Base-by-base conservation (phyloP, 495 filamentous ascomycete genomes). In the Aspergillus heteromorphus region DNA sequence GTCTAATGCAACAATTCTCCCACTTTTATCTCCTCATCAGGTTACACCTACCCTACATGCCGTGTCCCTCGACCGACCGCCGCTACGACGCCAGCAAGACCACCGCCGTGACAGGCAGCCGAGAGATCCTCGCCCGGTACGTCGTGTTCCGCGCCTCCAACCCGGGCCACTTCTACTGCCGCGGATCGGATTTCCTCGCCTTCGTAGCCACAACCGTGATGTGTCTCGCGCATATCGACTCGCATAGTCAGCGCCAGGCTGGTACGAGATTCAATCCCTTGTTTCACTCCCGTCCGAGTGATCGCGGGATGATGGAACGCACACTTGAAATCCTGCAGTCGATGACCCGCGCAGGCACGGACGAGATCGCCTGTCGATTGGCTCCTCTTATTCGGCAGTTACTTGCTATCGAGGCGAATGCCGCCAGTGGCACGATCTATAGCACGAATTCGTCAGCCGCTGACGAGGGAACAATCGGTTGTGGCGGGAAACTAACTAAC, bases 101-200 rank as follows among this genome's bases (percentile, higher is more conserved):
- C 17, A 67, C 67, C 11, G 72, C 72, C n/a, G 55, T 80, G 0
- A 73, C 74, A 56, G 61, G 73, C 68, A 69, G 72, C 6, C 67
- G 78, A 1, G 72, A 76, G 48, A 65, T 79, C 51, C 61, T 83
- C n/a, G 61, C 58, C 0, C 67, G 70, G 14, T 83, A 73, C 49
- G 65, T 69, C 29, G 25, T 54, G 18, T 59, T 80, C 18, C 72
- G 75, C 31, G 54, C 54, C 27, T 58, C 51, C 8, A 70, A 68
- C 36, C 59, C 60, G 1, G 57, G 51, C 2, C 53, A 66, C 13
- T 69, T 70, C 52, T 68, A 71, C 55, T 82, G 78, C 62, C 77
- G 79, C 47, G 63, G 74, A 7, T 57, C 72, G 10, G 79, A 83
- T 45, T 82, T 77, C 47, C 66, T 77, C 40, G 76, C 66, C 10